Conservation (phyloP, 179 eudicot genomes). For the Camellia oleifera region DNA sequence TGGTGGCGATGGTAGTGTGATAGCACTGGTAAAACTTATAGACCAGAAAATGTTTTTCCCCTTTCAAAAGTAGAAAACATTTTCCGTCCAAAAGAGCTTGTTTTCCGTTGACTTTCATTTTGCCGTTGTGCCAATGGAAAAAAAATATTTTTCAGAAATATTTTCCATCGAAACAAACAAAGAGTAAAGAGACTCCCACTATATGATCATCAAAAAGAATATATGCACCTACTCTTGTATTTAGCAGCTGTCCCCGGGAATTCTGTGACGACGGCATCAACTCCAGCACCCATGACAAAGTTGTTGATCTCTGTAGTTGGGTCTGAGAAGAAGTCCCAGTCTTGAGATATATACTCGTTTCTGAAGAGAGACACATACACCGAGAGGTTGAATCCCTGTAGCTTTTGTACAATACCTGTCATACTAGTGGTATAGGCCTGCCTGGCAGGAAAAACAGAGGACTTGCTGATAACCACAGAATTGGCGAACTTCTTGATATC, state of each 20-base stretch:
- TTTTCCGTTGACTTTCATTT: too few relatives aligned
- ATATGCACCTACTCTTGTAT: constrained; percentile 67
- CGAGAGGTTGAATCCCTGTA: constrained; percentile 51
- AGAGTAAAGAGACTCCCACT: not conserved
- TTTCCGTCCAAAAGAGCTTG: too few relatives aligned
- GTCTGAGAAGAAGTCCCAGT: constrained; percentile 80
- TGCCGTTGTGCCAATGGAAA: too few relatives aligned
- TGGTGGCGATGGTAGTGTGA: too few relatives aligned
- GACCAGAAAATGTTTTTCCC: too few relatives aligned
- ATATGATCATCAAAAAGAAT: not conserved
- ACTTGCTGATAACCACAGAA: constrained; percentile 61
- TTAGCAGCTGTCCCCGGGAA: constrained; percentile 65
- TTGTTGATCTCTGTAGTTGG: constrained; percentile 59
- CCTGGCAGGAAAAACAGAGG: constrained; percentile 47
- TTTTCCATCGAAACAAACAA: too few relatives aligned
- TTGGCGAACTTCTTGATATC: constrained; percentile 64
- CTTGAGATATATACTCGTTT: constrained; percentile 69
- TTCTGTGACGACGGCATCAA: constrained; percentile 78
- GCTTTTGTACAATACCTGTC: constrained; percentile 49
- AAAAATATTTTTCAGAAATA: too few relatives aligned
- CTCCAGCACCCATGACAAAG: constrained; percentile 33
- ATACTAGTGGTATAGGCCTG: constrained; percentile 29
- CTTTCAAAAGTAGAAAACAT: too few relatives aligned
- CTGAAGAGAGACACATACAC: constrained; percentile 57
- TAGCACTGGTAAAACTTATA: too few relatives aligned